Evolutionary conservation across 2,329 filamentous ascomycete genomes (phyloP).

Genomic region (Thielaviopsis ethacetica): DNA sequence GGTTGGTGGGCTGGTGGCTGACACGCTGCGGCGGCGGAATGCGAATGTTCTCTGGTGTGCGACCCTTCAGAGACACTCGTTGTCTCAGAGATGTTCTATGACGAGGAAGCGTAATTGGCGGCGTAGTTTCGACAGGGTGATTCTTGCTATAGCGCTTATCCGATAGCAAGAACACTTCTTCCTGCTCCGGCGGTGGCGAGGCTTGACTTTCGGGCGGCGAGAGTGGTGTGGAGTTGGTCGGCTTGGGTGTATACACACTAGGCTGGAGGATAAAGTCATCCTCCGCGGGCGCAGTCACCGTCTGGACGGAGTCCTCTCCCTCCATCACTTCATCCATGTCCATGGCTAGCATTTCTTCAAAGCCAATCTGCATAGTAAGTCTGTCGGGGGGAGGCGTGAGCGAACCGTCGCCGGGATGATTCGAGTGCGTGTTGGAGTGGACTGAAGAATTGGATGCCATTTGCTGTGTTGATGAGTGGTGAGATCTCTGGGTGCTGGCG

Average conservation of each 20-base stretch:
- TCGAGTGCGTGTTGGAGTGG: neutral
- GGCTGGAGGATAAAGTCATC: slow-evolving; percentile 36
- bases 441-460: slow-evolving; percentile 4
- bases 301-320: neutral
- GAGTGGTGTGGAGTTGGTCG: slow-evolving; percentile 24
- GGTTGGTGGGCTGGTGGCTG: too few species aligned
- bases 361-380: slow-evolving; percentile 1
- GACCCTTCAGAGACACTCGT: slow-evolving; percentile 36
- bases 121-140: slow-evolving; percentile 10
- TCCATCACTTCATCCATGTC: slow-evolving; percentile 1
- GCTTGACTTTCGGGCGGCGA: slow-evolving; percentile 29
- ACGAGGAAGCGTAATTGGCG: slow-evolving; percentile 16
- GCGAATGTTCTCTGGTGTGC: slow-evolving; percentile 35
- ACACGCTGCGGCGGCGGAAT: slow-evolving; percentile 26
- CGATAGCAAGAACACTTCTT: slow-evolving; percentile 7
- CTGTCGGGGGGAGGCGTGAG: slow-evolving; percentile 10
- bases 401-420: slow-evolving; percentile 6
- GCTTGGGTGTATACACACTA: slow-evolving; percentile 38
- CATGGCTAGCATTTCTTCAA: slow-evolving; percentile 3
- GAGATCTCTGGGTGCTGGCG: slow-evolving; percentile 4
- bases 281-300: neutral
- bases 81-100: slow-evolving; percentile 33
- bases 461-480: neutral
- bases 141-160: slow-evolving; percentile 13
- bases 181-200: slow-evolving; percentile 7